Evolutionary conservation across 805 yeast species (phyloP), one percentile per base, ranked within the genome.

Genomic region (Wickerhamia fluorescens): DNA sequence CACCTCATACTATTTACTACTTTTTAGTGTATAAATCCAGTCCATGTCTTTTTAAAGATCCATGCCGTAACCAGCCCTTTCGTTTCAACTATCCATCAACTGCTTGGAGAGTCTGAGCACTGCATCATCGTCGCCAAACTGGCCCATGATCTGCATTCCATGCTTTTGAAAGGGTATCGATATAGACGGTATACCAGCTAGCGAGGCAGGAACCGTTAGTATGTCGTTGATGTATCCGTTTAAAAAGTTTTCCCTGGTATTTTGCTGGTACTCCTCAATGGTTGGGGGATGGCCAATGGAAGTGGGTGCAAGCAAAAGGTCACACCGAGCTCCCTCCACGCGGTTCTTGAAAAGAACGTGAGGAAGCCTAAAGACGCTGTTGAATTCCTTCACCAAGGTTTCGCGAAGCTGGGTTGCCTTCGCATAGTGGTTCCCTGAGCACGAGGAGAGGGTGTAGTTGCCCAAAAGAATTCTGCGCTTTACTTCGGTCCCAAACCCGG

Each of bases 181-280:
- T 7, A 89, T 66, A 0, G 95, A 74, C 1, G 99, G 99, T 2
- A 89, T 51, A 0, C 97, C 97, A 0, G 95, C 94, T 34, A 94
- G 56, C 2, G 95, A 87, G 23, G 92, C 82, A 0, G 98, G 96
- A 4, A 87, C 81, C 0, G 96, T 85, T 33, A 87, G 66, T 1
- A 82, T 74, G 53, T 92, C 99, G 51, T 86, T 83, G 30, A 79
- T 63, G 43, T 82, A 87, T 11, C 79, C 69, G 25, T 73, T 73
- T 4, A 80, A 62, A 3, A 80, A 69, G 24, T 68, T 58, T 7
- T 57, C 49, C 5, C 51, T 42, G 14, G 65, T 59, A 5, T 48
- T 42, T 3, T 41, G 34, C 7, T 40, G 34, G 31, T 63, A 71
- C n/a, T 69, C 70, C 2, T 58, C 56, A 2, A 81, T 44, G 5